Evolutionary conservation across 139 green algal genomes (phyloP).

Genomic region (Chlorella sp.): DNA sequence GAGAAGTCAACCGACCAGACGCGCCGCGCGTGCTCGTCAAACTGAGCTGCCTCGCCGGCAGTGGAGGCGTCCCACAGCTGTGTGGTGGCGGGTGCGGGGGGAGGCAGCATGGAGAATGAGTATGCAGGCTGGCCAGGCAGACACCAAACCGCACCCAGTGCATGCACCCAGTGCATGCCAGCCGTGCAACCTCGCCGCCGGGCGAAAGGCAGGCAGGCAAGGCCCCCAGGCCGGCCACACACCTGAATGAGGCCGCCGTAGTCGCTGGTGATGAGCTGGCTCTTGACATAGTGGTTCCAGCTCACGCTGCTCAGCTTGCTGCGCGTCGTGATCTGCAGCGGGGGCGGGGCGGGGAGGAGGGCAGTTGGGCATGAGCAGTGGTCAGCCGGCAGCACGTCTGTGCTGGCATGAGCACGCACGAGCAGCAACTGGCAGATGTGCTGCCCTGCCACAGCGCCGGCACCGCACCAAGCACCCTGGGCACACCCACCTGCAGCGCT

Average conservation of each 20-base stretch:
- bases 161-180: too few species aligned
- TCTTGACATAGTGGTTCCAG: constrained; percentile 87
- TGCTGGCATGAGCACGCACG: too few species aligned
- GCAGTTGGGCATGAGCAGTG: too few species aligned
- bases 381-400: too few species aligned
- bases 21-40: constrained; percentile 77
- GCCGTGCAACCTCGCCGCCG: neutral
- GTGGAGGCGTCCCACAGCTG: constrained; percentile 73
- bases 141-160: too few species aligned
- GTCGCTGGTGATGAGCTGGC: constrained; percentile 68
- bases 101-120: too few species aligned
- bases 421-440: too few species aligned
- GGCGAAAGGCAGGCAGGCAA: too few species aligned
- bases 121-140: too few species aligned
- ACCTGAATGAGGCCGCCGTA: constrained; percentile 71
- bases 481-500: constrained; percentile 59
- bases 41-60: constrained; percentile 43
- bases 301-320: constrained; percentile 76
- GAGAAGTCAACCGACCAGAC: constrained; percentile 83
- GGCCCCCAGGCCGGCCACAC: neutral
- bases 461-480: too few species aligned
- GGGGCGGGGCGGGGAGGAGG: neutral
- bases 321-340: constrained; percentile 35
- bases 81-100: too few species aligned
- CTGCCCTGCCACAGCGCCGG: too few species aligned